phyloP scores from a whole-genome alignment of 805 yeast genomes.

The Monosporozyma aerobia region DNA sequence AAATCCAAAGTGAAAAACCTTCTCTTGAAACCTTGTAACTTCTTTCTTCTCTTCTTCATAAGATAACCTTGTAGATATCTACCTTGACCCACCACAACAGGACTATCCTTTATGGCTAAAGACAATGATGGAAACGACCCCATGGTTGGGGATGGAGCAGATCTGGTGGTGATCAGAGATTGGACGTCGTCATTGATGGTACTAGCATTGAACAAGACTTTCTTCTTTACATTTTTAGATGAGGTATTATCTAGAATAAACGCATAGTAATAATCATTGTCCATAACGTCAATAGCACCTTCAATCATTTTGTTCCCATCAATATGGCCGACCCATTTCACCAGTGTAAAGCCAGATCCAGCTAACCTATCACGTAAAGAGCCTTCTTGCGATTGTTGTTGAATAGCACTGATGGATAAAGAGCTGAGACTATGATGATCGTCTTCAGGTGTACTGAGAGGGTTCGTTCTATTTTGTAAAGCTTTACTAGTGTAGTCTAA shows the following conservation, averaged over 20 bases:
- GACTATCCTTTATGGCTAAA: constrained; percentile 10
- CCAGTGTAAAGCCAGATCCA: constrained; percentile 41
- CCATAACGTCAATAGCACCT: constrained; percentile 49
- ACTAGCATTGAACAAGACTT: constrained; percentile 56
- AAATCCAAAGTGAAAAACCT: constrained; percentile 78
- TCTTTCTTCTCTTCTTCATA: constrained; percentile 72
- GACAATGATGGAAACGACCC: constrained; percentile 9
- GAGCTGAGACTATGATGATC: constrained; percentile 1
- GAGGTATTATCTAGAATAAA: constrained; percentile 89
- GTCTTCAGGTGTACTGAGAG: constrained; percentile 5
- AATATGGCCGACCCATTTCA: constrained; percentile 48
- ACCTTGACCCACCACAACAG: constrained; percentile 36
- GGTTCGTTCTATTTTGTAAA: constrained; percentile 13
- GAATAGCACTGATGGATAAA: constrained; percentile 12
- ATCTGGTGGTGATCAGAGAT: constrained; percentile 9
- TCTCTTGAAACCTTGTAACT: constrained; percentile 76
- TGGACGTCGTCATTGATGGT: constrained; percentile 19
- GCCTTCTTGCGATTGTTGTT: constrained; percentile 34
- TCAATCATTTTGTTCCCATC: constrained; percentile 51
- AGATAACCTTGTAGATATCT: constrained; percentile 71
- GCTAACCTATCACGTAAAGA: constrained; percentile 51
- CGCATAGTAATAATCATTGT: constrained; percentile 64
- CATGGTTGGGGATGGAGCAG: constrained; percentile 11
- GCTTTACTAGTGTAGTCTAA: constrained; percentile 20
- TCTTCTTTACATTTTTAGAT: constrained; percentile 76